Conservation (phyloP, 768 basidiomycete genomes). For the Boletus subparvulus region DNA sequence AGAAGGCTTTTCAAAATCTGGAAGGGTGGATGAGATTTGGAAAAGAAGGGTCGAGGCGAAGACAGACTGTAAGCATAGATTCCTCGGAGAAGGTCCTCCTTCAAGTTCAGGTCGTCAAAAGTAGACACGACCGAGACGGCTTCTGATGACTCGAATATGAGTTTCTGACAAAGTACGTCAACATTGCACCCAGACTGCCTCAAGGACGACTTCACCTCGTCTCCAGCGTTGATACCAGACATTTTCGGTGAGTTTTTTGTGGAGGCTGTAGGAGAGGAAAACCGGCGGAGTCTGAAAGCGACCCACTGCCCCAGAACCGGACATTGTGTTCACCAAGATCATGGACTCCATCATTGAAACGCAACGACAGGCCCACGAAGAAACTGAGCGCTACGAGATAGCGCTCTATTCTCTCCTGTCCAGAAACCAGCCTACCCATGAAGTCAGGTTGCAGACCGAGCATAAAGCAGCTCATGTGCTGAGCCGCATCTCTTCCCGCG, state of each 20-base stretch:
- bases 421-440: slow-evolving; percentile 59
- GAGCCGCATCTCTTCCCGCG: slow-evolving; percentile 73
- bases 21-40: slow-evolving; percentile 1
- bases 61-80: slow-evolving; percentile 94
- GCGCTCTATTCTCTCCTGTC: slow-evolving; percentile 84
- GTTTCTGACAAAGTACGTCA: slow-evolving; percentile 54
- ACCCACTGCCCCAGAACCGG: not conserved
- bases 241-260: slow-evolving; percentile 49
- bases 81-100: slow-evolving; percentile 93
- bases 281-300: slow-evolving; percentile 56
- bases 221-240: slow-evolving; percentile 81
- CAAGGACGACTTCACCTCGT: slow-evolving; percentile 59
- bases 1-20: slow-evolving; percentile 96
- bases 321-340: not conserved
- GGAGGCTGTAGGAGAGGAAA: slow-evolving; percentile 34
- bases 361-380: slow-evolving; percentile 95
- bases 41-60: not conserved
- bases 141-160: slow-evolving; percentile 94
- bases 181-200: not conserved
- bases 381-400: slow-evolving; percentile 88
- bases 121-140: slow-evolving; percentile 86
- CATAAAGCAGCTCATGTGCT: slow-evolving; percentile 92
- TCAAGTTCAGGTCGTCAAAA: slow-evolving; percentile 87
- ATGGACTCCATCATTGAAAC: slow-evolving; percentile 96
- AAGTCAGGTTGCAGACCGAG: slow-evolving; percentile 67